Base-by-base conservation (phyloP, 805 yeast genomes). In the Candida ficus region DNA sequence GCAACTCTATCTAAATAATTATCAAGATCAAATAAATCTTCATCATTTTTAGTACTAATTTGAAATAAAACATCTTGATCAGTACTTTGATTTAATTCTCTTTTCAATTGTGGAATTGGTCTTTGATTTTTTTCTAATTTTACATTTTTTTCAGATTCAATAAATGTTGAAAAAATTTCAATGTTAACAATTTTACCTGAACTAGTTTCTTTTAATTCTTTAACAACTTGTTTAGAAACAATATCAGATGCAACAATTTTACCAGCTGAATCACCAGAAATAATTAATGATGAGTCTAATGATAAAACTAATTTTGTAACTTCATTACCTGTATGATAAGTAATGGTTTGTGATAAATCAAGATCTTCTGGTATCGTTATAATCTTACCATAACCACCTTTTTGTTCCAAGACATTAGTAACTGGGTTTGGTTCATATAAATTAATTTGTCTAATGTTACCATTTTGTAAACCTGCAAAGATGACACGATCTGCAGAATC, bases 401-500 rank as follows among this genome's bases (percentile, higher is more conserved):
- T 48, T 2, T 56, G 54, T 32, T 57, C 61, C 3, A 57, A 40
- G 11, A 55, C 42, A 33, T 55, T 52, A 0, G 58, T 52, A 1
- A 56, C 53, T 11, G 47, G 47, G 29, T 55, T 57, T 28, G 60
- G 53, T 29, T 47, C 47, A 52, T 71, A 79, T 36, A 85, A 59
- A 8, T 80, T 75, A 5, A 85, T 69, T 28, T 66, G 57, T 45
- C 81, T 67, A 31, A 87, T 71, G 12, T 63, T 52, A 11, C 96
- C 96, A 45, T 76, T 71, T 3, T 62, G 52, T 13, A 83, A 61
- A 2, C 96, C 97, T 7, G 74, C 75, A 56, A 83, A 91, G 1
- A 85, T 43, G 3, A 78, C 71, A 51, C 98, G 69, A 52, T 80
- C 86, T 0, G 90, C 87, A 1, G 95, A 88, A 59, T 91, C 98